Conservation (phyloP, 2,329 filamentous ascomycete species). For the Coleophoma cylindrospora region DNA sequence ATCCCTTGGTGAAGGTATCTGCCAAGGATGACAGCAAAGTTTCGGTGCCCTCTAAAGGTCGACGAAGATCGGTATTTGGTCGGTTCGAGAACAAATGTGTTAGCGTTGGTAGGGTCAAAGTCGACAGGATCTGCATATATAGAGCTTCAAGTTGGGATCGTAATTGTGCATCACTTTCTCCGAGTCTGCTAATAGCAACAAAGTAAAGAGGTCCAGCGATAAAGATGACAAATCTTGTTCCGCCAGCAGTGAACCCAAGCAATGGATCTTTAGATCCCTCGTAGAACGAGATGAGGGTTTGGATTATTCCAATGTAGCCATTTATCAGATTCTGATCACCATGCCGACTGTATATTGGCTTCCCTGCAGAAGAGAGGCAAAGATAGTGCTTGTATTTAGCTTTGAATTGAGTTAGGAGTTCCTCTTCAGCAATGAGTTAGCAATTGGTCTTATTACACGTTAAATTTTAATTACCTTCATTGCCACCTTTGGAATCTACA, state of each 20-base stretch:
- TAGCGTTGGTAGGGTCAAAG: slow-evolving; percentile 81
- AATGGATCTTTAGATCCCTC: slow-evolving; percentile 74
- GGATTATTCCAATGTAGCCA: slow-evolving; percentile 88
- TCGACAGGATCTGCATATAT: slow-evolving; percentile 98
- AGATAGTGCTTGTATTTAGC: slow-evolving; percentile 95
- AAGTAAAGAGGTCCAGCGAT: slow-evolving; percentile 87
- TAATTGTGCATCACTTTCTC: slow-evolving; percentile 88
- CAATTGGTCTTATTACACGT: no score
- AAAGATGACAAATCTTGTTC: slow-evolving; percentile 78
- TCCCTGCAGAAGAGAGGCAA: slow-evolving; percentile 91
- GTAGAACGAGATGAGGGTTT: slow-evolving; percentile 97
- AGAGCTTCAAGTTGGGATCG: slow-evolving; percentile 84
- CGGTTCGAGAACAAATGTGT: slow-evolving; percentile 83
- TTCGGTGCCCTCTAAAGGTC: slow-evolving; percentile 88
- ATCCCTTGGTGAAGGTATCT: slow-evolving; percentile 91
- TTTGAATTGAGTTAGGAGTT: slow-evolving; percentile 68
- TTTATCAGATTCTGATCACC: slow-evolving; percentile 88
- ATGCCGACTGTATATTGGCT: slow-evolving; percentile 95
- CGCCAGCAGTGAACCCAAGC: slow-evolving; percentile 80
- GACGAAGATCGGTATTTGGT: slow-evolving; percentile 88
- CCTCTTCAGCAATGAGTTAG: slow-evolving; percentile 19
- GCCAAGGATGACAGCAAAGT: slow-evolving; percentile 84
- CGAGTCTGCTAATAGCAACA: slow-evolving; percentile 84
- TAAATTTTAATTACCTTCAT: slow-evolving; percentile 40
- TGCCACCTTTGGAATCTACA: slow-evolving; percentile 43